Evolutionary conservation across 805 yeast species (phyloP).

Genomic region (Yarrowia keelungensis): DNA sequence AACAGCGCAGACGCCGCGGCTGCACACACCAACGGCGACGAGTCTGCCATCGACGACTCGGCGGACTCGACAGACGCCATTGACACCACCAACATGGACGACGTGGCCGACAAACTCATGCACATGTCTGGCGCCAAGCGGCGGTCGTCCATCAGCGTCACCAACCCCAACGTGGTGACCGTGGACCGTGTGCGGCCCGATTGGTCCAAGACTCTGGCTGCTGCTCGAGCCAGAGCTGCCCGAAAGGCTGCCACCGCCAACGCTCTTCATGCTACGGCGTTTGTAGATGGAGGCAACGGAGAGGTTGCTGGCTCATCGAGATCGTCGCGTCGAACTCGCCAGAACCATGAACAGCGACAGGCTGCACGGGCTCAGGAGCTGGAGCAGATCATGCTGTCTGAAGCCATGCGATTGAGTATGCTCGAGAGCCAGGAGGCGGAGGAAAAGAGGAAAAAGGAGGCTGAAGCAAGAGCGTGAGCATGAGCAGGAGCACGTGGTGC

Average conservation of each 20-base stretch:
- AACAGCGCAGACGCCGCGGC: conserved; percentile 22
- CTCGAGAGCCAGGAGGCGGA: conserved; percentile 31
- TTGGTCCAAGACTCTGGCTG: conserved; percentile 78
- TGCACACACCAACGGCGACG: not conserved
- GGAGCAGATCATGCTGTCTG: conserved; percentile 82
- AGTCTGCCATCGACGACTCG: conserved; percentile 25
- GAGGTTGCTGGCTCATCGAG: conserved; percentile 43
- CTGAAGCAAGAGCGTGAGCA: too few relatives aligned
- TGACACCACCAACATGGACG: conserved; percentile 34
- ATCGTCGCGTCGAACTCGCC: conserved; percentile 41
- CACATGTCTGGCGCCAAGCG: conserved; percentile 32
- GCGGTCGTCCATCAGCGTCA: conserved; percentile 57
- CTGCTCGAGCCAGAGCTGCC: conserved; percentile 79
- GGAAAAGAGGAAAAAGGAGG: conserved; percentile 17
- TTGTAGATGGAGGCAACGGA: conserved; percentile 55
- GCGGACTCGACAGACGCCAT: conserved; percentile 4
- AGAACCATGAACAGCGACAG: conserved; percentile 42
- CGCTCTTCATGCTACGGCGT: conserved; percentile 87
- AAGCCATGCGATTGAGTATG: conserved; percentile 67
- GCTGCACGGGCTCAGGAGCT: conserved; percentile 51
- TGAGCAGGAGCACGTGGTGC: too few relatives aligned
- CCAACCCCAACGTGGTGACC: conserved; percentile 73
- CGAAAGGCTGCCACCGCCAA: conserved; percentile 92
- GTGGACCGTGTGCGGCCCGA: conserved; percentile 89
- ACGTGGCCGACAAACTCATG: conserved; percentile 37